Conservation (phyloP, 495 filamentous ascomycete genomes). For the Lichina pygmaea region DNA sequence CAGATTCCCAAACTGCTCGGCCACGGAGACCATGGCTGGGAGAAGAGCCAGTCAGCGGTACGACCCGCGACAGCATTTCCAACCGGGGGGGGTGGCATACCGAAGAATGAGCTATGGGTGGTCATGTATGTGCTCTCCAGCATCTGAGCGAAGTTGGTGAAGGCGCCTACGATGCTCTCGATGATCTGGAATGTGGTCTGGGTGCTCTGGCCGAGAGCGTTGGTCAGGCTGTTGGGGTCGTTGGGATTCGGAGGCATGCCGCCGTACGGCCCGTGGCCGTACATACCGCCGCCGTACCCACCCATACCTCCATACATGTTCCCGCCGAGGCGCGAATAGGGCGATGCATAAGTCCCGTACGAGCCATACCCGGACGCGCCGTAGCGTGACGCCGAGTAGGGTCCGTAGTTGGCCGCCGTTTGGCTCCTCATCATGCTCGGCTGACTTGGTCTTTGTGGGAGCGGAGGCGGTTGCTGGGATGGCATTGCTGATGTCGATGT, state of each 20-base stretch:
- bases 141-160: conserved; percentile 97
- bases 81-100: conserved; percentile 24
- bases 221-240: conserved; percentile 76
- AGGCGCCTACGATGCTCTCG: conserved; percentile 94
- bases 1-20: conserved; percentile 85
- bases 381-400: conserved; percentile 31
- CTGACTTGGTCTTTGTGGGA: conserved; percentile 54
- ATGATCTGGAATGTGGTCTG: conserved; percentile 98
- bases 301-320: conserved; percentile 29
- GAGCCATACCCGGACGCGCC: conserved; percentile 17
- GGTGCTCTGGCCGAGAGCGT: conserved; percentile 73
- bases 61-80: not conserved
- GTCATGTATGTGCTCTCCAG: conserved; percentile 99
- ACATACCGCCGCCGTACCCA: conserved; percentile 20
- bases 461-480: conserved; percentile 23
- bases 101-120: conserved; percentile 96
- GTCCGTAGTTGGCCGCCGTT: conserved; percentile 60
- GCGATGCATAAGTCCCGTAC: conserved; percentile 27
- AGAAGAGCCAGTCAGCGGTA: not conserved
- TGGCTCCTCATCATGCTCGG: conserved; percentile 55
- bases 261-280: conserved; percentile 20
- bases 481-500: no score
- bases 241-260: conserved; percentile 38
- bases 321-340: conserved; percentile 38
- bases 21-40: conserved; percentile 88